Conservation (phyloP, 169 alveolate species). For the Plasmodium billcollinsi region DNA sequence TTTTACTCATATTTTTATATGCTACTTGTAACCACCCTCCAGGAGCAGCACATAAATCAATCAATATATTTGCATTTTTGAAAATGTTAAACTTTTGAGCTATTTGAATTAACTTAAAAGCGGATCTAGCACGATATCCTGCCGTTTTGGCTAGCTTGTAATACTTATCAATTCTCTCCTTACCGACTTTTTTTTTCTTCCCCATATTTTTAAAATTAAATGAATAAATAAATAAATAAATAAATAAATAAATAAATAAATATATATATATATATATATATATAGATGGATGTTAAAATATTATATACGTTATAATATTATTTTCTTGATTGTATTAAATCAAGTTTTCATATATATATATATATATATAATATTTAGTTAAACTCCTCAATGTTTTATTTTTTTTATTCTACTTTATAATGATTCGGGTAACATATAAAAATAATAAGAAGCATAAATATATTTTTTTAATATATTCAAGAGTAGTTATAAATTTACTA, state of each 20-base stretch:
- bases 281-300: background rate
- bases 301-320: too few species aligned
- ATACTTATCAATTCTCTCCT: conserved; percentile 95
- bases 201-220: conserved; percentile 83
- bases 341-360: too few species aligned
- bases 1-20: conserved; percentile 93
- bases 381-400: too few species aligned
- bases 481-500: too few species aligned
- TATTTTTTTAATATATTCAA: too few species aligned
- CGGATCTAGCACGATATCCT: conserved; percentile 99
- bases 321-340: too few species aligned
- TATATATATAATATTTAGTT: too few species aligned
- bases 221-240: background rate
- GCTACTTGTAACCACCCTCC: conserved; percentile 99
- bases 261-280: too few species aligned
- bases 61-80: conserved; percentile 89
- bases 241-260: background rate
- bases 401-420: too few species aligned
- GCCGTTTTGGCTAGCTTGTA: conserved; percentile 98
- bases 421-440: too few species aligned
- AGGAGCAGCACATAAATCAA: conserved; percentile 99
- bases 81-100: conserved; percentile 95
- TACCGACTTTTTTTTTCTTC: conserved; percentile 90
- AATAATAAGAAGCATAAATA: too few species aligned
- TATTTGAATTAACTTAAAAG: conserved; percentile 98